These are phyloP conservation scores for Cruciata laevipes DNA, from an alignment of 257 asterid species.

Conservation along the genomic window DNA sequence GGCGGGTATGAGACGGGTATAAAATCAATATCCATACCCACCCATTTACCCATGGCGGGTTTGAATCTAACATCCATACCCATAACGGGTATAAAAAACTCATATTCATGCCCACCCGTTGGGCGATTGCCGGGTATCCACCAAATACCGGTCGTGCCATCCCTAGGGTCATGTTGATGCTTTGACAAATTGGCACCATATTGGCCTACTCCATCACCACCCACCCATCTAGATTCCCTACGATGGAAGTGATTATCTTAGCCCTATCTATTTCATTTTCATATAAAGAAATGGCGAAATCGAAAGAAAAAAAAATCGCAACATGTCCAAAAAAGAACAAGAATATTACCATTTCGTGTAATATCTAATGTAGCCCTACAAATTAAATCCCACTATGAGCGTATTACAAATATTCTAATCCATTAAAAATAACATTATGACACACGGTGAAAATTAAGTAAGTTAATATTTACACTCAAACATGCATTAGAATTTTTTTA, in stretches of 20 bases:
- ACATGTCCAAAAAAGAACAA: background rate
- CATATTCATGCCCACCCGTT: too few relatives aligned
- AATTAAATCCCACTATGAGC: background rate
- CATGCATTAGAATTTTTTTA: too few relatives aligned
- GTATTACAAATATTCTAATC: background rate
- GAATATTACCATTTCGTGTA: background rate
- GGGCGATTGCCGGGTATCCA: too few relatives aligned
- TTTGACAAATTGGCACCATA: constrained; percentile 35
- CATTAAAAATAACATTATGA: too few relatives aligned
- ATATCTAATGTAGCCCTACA: background rate
- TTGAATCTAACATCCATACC: too few relatives aligned
- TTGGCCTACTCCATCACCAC: constrained; percentile 26
- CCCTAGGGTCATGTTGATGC: constrained; percentile 11
- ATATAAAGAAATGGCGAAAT: background rate
- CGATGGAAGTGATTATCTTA: constrained; percentile 11
- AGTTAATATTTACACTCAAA: too few relatives aligned
- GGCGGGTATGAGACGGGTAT: too few relatives aligned
- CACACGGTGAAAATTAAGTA: too few relatives aligned
- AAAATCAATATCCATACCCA: too few relatives aligned
- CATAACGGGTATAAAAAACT: too few relatives aligned
- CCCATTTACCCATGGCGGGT: too few relatives aligned
- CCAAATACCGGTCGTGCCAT: too few relatives aligned
- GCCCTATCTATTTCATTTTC: constrained; percentile 1
- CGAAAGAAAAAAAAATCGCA: background rate
- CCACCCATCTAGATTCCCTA: constrained; percentile 22